These are phyloP conservation scores for Scheffersomyces amazonensis DNA, from an alignment of 805 yeast species.

Conservation along the genomic window DNA sequence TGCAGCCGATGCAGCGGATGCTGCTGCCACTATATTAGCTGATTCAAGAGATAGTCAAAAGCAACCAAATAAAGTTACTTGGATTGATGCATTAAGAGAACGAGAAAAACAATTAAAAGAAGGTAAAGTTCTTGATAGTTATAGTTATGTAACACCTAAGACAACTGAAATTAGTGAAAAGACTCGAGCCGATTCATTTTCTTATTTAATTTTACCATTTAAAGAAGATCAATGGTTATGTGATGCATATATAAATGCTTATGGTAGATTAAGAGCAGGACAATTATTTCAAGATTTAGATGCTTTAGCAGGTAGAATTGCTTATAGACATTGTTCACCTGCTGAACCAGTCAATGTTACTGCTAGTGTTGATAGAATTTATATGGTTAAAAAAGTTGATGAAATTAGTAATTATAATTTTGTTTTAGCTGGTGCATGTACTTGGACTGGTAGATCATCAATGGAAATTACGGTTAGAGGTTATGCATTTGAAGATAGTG, in stretches of 20 bases:
- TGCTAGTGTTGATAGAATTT: conserved; percentile 89
- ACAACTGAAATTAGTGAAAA: conserved; percentile 69
- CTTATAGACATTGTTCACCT: conserved; percentile 90
- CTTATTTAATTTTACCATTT: conserved; percentile 71
- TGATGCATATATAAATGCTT: conserved; percentile 85
- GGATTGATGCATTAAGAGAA: conserved; percentile 83
- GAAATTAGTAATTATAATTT: conserved; percentile 73
- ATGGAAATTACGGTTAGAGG: conserved; percentile 95
- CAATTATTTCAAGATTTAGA: conserved; percentile 93
- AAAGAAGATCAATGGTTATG: conserved; percentile 78
- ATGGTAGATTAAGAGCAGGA: conserved; percentile 89
- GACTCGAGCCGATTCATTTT: conserved; percentile 75
- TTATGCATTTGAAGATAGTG: conserved; percentile 60
- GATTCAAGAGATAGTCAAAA: conserved; percentile 54
- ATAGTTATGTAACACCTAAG: conserved; percentile 68
- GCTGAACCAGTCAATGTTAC: conserved; percentile 95
- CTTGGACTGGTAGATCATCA: conserved; percentile 93
- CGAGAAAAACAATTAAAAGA: conserved; percentile 66
- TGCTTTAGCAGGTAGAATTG: conserved; percentile 90
- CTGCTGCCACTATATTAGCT: conserved; percentile 65
- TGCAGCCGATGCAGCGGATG: conserved; percentile 69
- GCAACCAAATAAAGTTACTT: conserved; percentile 56
- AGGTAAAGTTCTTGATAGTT: conserved; percentile 71
- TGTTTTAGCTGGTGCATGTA: conserved; percentile 83
- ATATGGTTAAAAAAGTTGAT: conserved; percentile 80